Conservation (phyloP, 2,329 filamentous ascomycete species). For the Leptodontidium sp. region DNA sequence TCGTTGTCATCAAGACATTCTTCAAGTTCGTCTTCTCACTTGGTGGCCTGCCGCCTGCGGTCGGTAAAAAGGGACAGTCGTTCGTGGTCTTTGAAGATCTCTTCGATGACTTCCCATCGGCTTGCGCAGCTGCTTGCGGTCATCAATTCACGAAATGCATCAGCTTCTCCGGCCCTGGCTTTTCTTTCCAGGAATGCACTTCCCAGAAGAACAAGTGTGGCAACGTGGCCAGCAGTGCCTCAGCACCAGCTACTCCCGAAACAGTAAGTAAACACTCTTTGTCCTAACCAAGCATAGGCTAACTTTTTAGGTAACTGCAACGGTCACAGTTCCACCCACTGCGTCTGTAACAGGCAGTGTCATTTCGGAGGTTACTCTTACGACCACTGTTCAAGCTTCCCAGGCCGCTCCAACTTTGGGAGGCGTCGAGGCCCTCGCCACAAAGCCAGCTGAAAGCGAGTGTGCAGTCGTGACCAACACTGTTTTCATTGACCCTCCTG, state of each 20-base stretch:
- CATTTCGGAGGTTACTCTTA: constrained; percentile 24
- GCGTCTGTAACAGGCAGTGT: constrained; percentile 22
- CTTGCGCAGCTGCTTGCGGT: constrained; percentile 37
- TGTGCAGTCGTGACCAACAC: constrained; percentile 27
- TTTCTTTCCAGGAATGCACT: constrained; percentile 35
- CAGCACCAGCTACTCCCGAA: constrained; percentile 27
- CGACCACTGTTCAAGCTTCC: constrained; percentile 18
- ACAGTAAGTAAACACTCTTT: constrained; percentile 21
- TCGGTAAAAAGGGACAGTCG: constrained; percentile 31
- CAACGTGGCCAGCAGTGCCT: constrained; percentile 30
- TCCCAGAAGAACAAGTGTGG: constrained; percentile 34
- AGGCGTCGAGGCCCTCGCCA: constrained; percentile 19
- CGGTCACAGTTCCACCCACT: constrained; percentile 29
- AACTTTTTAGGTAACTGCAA: constrained; percentile 5
- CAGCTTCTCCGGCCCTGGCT: constrained; percentile 35
- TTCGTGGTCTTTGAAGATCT: constrained; percentile 37
- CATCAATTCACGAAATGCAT: constrained; percentile 37
- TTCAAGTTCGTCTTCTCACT: constrained; percentile 38
- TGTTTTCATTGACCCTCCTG: constrained; percentile 27
- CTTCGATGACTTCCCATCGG: constrained; percentile 37
- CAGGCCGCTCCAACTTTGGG: constrained; percentile 18
- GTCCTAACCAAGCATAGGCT: not conserved
- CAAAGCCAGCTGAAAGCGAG: constrained; percentile 17
- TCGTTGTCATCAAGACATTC: constrained; percentile 40
- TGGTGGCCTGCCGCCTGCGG: constrained; percentile 38